Percentiles rank a stretch among this genome's conserved stretches.
These are phyloP conservation scores for Boletus nobilissimus DNA, from an alignment of 1,284 basidiomycete species.

Conservation along the genomic window DNA sequence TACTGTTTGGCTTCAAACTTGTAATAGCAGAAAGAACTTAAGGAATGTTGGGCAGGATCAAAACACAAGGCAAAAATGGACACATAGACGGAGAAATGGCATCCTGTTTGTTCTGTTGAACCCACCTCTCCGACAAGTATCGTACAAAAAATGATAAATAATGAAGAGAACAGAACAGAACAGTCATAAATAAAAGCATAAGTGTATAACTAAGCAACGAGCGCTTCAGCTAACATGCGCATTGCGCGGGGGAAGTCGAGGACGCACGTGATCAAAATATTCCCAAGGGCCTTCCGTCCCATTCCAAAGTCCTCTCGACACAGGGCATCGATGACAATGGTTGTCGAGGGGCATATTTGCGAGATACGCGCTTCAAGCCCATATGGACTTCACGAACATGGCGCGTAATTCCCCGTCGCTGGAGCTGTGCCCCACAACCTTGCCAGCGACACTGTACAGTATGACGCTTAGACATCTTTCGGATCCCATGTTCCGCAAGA, in stretches of 20 bases:
- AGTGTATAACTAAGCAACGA: background rate
- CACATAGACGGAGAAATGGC: background rate
- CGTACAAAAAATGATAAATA: constrained; percentile 17
- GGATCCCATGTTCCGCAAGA: constrained; percentile 32
- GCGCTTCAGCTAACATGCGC: background rate
- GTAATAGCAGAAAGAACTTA: background rate
- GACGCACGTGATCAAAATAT: background rate
- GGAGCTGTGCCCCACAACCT: constrained; percentile 15
- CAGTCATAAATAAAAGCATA: background rate
- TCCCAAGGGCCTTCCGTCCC: background rate
- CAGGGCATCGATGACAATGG: background rate
- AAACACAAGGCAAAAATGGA: background rate
- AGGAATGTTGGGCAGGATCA: background rate
- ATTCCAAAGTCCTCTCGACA: background rate
- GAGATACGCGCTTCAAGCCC: background rate
- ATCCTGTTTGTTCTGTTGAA: background rate
- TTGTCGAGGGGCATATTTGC: background rate
- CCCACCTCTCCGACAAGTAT: constrained; percentile 6
- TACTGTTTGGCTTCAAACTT: background rate
- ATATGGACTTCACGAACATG: constrained; percentile 34
- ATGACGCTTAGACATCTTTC: constrained; percentile 1
- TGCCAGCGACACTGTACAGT: constrained; percentile 28
- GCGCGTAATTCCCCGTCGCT: constrained; percentile 23
- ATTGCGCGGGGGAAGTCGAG: background rate
- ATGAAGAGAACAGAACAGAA: background rate